phyloP scores from a whole-genome alignment of 2,329 filamentous ascomycete species.

The Fusarium brachygibbosum region DNA sequence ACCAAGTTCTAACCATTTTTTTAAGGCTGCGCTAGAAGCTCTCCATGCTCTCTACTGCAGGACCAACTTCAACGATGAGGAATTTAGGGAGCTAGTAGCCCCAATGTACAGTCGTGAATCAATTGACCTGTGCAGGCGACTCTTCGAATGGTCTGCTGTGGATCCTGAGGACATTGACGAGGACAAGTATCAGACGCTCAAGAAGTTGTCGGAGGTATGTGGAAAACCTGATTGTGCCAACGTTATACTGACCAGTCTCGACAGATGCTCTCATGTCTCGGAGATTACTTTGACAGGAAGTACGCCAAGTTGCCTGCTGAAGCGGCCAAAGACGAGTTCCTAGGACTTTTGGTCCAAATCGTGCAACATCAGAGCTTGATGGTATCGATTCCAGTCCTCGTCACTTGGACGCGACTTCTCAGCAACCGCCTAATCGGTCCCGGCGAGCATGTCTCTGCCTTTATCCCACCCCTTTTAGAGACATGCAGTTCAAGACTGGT shows the following conservation, averaged over 20 bases:
- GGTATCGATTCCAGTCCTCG: conserved; percentile 91
- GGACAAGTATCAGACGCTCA: conserved; percentile 90
- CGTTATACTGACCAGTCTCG: background rate
- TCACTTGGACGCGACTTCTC: conserved; percentile 89
- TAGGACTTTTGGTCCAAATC: conserved; percentile 83
- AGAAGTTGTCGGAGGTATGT: conserved; percentile 91
- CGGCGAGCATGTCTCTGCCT: conserved; percentile 70
- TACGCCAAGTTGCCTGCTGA: conserved; percentile 74
- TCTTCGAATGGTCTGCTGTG: conserved; percentile 85
- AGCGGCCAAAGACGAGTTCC: conserved; percentile 77
- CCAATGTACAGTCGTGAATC: conserved; percentile 82
- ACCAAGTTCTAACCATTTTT: conserved; percentile 28
- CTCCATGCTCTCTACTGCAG: conserved; percentile 86
- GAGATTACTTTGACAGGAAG: conserved; percentile 85
- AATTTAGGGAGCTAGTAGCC: conserved; percentile 82
- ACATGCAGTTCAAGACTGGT: conserved; percentile 86
- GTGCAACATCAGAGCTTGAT: conserved; percentile 89
- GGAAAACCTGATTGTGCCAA: background rate
- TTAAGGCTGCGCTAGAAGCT: conserved; percentile 81
- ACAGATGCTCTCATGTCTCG: conserved; percentile 86
- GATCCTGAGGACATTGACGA: conserved; percentile 88
- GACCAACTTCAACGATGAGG: conserved; percentile 79
- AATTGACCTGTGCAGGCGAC: conserved; percentile 76
- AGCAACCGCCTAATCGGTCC: conserved; percentile 76
- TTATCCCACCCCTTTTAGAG: conserved; percentile 83